These are phyloP conservation scores for Saccharomycopsis sp. DNA, from an alignment of 805 yeast species.

Conservation along the genomic window DNA sequence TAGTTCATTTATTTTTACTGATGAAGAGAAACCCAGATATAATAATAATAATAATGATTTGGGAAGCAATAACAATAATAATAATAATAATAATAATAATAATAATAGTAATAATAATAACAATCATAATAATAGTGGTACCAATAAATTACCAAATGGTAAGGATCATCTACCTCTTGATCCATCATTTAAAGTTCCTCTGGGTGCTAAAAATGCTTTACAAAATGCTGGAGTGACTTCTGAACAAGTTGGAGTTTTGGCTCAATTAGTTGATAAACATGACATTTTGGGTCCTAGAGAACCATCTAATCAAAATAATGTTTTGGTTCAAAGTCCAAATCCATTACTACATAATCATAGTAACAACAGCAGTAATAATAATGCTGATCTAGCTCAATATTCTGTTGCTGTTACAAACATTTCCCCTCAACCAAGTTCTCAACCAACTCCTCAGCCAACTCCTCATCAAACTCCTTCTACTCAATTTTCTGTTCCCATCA, in stretches of 20 bases:
- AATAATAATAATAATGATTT: conserved; percentile 19
- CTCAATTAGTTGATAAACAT: conserved; percentile 21
- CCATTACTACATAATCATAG: background rate
- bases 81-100: conserved; percentile 8
- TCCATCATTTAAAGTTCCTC: conserved; percentile 33
- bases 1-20: conserved; percentile 70
- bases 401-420: background rate
- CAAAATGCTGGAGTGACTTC: conserved; percentile 56
- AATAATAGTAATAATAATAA: conserved; percentile 13
- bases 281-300: too few relatives aligned
- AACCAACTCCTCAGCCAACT: too few relatives aligned
- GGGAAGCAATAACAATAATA: conserved; percentile 3
- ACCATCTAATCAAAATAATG: background rate
- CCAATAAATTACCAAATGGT: background rate
- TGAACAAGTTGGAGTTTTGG: conserved; percentile 62
- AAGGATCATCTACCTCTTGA: background rate
- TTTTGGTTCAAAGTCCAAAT: background rate
- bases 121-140: background rate
- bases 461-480: too few relatives aligned
- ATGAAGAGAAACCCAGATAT: conserved; percentile 57
- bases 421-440: too few relatives aligned
- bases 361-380: background rate
- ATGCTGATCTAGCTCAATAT: background rate
- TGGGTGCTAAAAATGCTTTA: conserved; percentile 56
- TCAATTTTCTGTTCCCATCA: too few relatives aligned